Evolutionary conservation across 768 basidiomycete genomes (phyloP).

Genomic region (Tremella fuciformis): DNA sequence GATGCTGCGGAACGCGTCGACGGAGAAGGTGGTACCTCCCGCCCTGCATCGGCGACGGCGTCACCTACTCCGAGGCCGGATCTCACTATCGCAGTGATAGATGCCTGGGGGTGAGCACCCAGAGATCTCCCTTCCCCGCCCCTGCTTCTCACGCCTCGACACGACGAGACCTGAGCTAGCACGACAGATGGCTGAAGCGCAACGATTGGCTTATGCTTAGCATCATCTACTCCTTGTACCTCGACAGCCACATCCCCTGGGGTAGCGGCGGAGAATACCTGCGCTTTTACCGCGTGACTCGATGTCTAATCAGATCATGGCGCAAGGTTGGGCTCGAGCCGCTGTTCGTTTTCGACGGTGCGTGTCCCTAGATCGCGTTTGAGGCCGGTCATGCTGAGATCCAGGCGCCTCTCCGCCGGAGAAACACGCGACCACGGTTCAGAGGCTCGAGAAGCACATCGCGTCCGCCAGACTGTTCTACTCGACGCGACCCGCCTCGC

Average conservation of each 20-base stretch:
- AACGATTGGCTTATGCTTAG: constrained; percentile 25
- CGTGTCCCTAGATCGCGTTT: constrained; percentile 8
- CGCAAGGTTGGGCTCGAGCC: constrained; percentile 45
- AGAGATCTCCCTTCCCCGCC: not conserved
- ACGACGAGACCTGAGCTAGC: too few relatives aligned
- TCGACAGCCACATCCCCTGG: constrained; percentile 39
- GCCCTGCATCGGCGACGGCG: constrained; percentile 1
- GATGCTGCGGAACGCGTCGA: too few relatives aligned
- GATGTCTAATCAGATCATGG: constrained; percentile 39
- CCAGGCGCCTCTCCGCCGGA: constrained; percentile 46
- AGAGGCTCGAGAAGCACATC: constrained; percentile 29
- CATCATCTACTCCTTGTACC: constrained; percentile 48
- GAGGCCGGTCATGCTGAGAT: not conserved
- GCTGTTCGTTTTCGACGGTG: constrained; percentile 52
- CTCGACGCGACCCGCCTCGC: constrained; percentile 45
- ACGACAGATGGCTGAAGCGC: too few relatives aligned
- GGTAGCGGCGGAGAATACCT: constrained; percentile 51
- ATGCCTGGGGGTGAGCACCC: constrained; percentile 51
- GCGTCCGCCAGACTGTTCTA: constrained; percentile 47
- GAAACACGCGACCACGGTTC: constrained; percentile 45
- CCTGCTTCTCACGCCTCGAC: too few relatives aligned
- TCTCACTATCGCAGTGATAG: constrained; percentile 41
- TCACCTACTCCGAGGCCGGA: constrained; percentile 2
- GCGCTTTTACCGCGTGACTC: constrained; percentile 40
- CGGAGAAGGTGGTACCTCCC: not conserved